phyloP scores from a whole-genome alignment of 176 grass and related monocot genomes.

The Calamus simplicifolius region DNA sequence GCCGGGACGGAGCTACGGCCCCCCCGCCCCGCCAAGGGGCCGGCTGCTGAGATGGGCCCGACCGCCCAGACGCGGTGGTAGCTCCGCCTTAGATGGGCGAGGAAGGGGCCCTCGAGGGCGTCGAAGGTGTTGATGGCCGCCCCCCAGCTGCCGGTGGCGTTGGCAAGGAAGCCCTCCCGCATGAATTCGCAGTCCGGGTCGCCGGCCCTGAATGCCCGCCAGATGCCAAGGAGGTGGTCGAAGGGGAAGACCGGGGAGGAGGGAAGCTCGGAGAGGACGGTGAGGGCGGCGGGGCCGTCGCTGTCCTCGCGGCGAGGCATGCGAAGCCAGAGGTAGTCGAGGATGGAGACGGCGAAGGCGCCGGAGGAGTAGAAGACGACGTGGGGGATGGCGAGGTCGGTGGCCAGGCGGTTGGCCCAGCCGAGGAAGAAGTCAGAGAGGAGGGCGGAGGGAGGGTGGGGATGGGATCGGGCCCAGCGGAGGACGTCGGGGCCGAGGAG shows the following conservation, averaged over 20 bases:
- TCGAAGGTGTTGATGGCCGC: no score
- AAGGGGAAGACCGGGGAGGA: conserved; percentile 28
- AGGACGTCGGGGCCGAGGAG: conserved; percentile 19
- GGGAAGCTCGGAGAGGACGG: conserved; percentile 26
- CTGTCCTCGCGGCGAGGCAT: neutral
- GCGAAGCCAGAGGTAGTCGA: neutral
- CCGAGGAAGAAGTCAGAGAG: conserved; percentile 47
- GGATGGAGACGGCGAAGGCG: neutral
- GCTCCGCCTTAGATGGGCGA: conserved; percentile 20
- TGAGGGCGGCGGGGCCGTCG: neutral
- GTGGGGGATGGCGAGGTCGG: conserved; percentile 23
- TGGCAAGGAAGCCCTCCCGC: conserved; percentile 26
- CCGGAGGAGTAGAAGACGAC: conserved; percentile 24
- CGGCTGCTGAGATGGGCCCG: neutral
- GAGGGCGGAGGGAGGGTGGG: conserved; percentile 9
- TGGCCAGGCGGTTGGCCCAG: conserved; percentile 27
- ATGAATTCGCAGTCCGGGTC: conserved; percentile 44
- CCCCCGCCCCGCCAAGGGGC: neutral
- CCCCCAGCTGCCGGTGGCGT: no score
- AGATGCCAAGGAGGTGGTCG: conserved; percentile 21
- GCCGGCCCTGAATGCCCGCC: conserved; percentile 26
- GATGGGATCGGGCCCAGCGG: conserved; percentile 27
- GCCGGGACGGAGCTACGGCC: conserved; percentile 10
- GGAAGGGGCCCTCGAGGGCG: conserved; percentile 27
- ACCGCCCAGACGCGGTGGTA: conserved; percentile 20